Percentiles rank a stretch among this genome's conserved stretches.
Evolutionary conservation across 192 early-diverging fungal species (phyloP).

Genomic region (Thamnidium elegans): DNA sequence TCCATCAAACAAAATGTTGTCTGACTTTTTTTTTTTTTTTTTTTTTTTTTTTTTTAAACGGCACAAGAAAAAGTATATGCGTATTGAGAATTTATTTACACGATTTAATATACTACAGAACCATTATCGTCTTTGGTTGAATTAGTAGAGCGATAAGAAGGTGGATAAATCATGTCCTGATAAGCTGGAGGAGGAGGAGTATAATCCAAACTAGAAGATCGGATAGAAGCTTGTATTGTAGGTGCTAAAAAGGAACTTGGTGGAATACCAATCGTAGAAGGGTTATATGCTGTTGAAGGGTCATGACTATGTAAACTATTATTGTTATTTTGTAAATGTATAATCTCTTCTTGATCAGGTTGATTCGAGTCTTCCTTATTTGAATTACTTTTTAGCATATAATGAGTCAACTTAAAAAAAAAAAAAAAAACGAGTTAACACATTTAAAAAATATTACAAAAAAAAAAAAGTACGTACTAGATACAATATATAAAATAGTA

Average conservation of each 20-base stretch:
- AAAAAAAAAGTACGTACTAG: not conserved
- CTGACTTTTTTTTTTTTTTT: no score
- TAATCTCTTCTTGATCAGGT: not conserved
- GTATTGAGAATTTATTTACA: no score
- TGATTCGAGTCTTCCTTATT: not conserved
- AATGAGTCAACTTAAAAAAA: no score
- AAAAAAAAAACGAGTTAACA: no score
- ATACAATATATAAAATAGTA: slow-evolving; percentile 2
- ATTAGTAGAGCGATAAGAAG: slow-evolving; percentile 8
- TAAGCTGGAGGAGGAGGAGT: slow-evolving; percentile 13
- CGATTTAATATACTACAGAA: no score
- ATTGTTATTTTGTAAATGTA: not conserved
- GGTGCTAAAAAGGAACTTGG: not conserved
- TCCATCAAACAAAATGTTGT: no score
- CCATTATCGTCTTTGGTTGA: slow-evolving; percentile 1
- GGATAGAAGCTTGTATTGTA: not conserved
- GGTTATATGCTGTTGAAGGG: not conserved
- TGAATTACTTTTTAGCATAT: no score
- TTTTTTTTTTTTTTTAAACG: no score
- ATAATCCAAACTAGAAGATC: not conserved
- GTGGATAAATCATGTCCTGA: slow-evolving; percentile 7
- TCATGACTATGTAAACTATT: not conserved
- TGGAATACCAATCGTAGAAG: not conserved
- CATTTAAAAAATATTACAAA: no score
- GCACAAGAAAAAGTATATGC: no score